Evolutionary conservation across 1,284 basidiomycete genomes (phyloP), one percentile per base, ranked within the genome.

Genomic region (Tetrapyrgos nigripes): DNA sequence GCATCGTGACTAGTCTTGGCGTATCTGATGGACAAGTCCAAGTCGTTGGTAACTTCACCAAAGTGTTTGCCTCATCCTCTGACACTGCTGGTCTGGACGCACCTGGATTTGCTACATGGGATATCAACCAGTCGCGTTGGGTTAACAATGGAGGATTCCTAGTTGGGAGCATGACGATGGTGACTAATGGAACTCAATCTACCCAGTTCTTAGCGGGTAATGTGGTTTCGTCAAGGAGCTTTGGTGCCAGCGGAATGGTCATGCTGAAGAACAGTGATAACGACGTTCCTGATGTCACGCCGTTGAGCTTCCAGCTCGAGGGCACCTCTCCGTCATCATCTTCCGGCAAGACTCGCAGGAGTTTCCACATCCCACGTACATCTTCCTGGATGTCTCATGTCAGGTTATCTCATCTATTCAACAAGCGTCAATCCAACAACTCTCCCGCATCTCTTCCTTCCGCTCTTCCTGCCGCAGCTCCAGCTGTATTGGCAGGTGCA

Each of bases 401-500:
- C 62, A 77, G 73, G 52, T 70, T 83, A 23, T 73, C 78, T n/a
- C 69, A 73, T 26, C 52, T 91, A 27, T 87, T 87, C 64, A 70
- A 71, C 4, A 61, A 61, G 53, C 82, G 87, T 58, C 88, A 87
- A 68, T 72, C 74, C n/a, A 50, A 33, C 4, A 68, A 72, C 27
- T 70, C 68, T 6, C 4, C 8, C 19, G 37, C 14, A 5, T 9
- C 8, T 40, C 72, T 75, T 35, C 70, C 81, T 19, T 64, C 79
- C 1, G 70, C 82, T 2, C 82, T 93, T 14, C 89, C 91, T 1
- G 80, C 85, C 1, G 76, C 84, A 0, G 88, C 92, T 1, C 93
- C 95, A 1, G 88, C 94, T 29, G 87, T 98, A 57, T 81, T 97
- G 44, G 84, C 93, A 0, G 96, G 94, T 33, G 85, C 86, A 2